Evolutionary conservation across 2,329 filamentous ascomycete species (phyloP).

Genomic region (Colletotrichum godetiae): DNA sequence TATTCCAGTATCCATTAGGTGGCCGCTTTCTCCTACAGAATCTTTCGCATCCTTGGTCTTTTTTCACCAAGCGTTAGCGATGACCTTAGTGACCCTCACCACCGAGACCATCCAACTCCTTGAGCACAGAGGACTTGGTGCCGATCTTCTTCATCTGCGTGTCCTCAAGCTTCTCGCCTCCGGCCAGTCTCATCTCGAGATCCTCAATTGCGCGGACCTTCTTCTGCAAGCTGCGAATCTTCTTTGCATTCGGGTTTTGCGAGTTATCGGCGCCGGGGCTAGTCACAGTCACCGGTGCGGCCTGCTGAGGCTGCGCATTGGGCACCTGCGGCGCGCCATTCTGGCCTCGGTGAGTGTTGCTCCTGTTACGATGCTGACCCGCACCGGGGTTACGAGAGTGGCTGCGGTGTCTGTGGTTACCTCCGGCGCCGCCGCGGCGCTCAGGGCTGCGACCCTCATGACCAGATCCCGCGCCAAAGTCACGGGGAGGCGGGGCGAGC

Average conservation of each 20-base stretch:
- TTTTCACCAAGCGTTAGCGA: neutral
- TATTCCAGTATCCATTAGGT: neutral
- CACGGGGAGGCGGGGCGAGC: slow-evolving; percentile 58
- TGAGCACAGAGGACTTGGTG: slow-evolving; percentile 85
- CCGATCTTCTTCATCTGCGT: slow-evolving; percentile 99
- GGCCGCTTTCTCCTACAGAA: neutral
- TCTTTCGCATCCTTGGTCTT: neutral
- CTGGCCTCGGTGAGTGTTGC: slow-evolving; percentile 58
- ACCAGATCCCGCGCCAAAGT: slow-evolving; percentile 30
- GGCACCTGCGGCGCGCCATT: slow-evolving; percentile 40
- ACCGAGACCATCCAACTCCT: slow-evolving; percentile 77
- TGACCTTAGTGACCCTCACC: slow-evolving; percentile 23
- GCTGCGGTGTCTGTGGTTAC: slow-evolving; percentile 58
- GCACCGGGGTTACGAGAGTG: slow-evolving; percentile 64
- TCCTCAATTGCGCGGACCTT: slow-evolving; percentile 99
- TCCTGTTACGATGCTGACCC: slow-evolving; percentile 61
- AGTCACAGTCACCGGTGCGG: slow-evolving; percentile 40
- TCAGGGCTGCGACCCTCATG: slow-evolving; percentile 73
- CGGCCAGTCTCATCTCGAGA: slow-evolving; percentile 94
- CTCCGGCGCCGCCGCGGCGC: slow-evolving; percentile 61
- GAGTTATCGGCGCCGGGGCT: slow-evolving; percentile 54
- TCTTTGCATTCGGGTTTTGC: slow-evolving; percentile 87
- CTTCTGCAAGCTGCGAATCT: slow-evolving; percentile 92
- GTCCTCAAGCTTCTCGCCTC: slow-evolving; percentile 96
- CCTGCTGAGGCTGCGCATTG: slow-evolving; percentile 41